Base-by-base conservation (phyloP, 805 yeast genomes). In the Zygosaccharomyces kombuchaensis region DNA sequence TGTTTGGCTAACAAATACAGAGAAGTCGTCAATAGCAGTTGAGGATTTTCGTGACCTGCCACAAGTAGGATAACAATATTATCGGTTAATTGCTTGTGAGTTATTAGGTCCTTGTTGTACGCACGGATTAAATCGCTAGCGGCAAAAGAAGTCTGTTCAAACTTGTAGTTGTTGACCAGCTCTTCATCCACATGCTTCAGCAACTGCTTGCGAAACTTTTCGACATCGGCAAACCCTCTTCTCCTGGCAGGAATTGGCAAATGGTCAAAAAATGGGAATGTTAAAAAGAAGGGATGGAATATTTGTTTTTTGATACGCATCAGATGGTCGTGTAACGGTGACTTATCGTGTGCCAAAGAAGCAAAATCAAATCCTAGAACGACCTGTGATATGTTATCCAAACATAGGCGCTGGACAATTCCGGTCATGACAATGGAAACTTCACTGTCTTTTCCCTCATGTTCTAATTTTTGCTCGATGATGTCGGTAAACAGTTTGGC, bases 11-110 rank as follows among this genome's bases (percentile, higher is more conserved):
- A 52, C 10, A 75, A 50, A 46, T 71, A 78, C 1, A 79, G 51
- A 5, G 74, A 54, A 0, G 81, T 74, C 0, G 75, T 69, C 48
- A 78, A 53, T 9, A 78, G 59, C 19, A 80, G 55, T 48, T 77
- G 79, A 0, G 84, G 84, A 49, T 80, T 80, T 52, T 80, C 84
- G 58, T 80, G 84, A 0, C 84, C 84, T 0, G 84, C 84, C 36
- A 80, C 75, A 54, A 79, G 59, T 3, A 77, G 65, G 13, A 80
- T 78, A 7, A 77, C 73, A 13, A 77, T 67, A 57, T 80, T 80
- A 54, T 80, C 84, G 2, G 67, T 59, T 43, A 77, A 68, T 51
- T 79, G 82, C 40, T 71, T 67, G 42, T 69, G 62, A 2, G 74
- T 65, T 2, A 80, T 65, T 3, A 50, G 43, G 0, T 70, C 73